Base-by-base conservation (phyloP, 768 basidiomycete species). In the Boletus reticulatus region DNA sequence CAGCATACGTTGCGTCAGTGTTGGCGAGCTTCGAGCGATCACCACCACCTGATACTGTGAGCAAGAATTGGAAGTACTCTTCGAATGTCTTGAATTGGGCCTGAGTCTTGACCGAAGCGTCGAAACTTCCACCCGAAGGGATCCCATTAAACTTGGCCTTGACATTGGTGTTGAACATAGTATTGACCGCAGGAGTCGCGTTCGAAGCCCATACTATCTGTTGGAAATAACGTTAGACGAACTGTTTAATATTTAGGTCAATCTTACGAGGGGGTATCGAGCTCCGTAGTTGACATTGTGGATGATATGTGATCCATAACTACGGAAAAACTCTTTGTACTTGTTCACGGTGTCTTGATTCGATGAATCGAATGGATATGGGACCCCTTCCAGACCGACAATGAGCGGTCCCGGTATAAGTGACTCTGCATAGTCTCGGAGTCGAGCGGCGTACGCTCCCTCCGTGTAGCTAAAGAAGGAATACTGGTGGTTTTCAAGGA, bases 391-490 rank as follows among this genome's bases (percentile, higher is more conserved):
- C 8, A 46, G 45, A 19, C 45, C 45, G 32, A 0, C 14, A 12
- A 32, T 2, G 19, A 46, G 45, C 6, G 29, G 31, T 14, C 1
- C 7, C 31, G 32, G 19, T 13, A 46, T 31, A 8, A 46, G 45
- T 19, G 29, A 31, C 5, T 32, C 7, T 5, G 29, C 31, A 19
- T 32, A 46, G 45, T 56, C 55, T 29, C 31, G 49, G n/a, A 45
- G 49, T 13, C 49, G 55, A 11, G 31, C 55, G 5, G 4, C 34
- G 11, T 51, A 56, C 2, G 37, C 39, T 19, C 49, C 50, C 22
- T 51, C 37, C 5, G 43, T 11, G 43, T 41, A 56, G 17, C 43
- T 56, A 31, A 56, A 56, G 37, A 56, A 56, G 6, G 55, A 43
- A 32, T 46, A 56, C 38, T 56, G 55, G 16, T 45, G 43, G 9